Percentiles rank a stretch among this genome's conserved stretches.
These are phyloP conservation scores for Syzygium aromaticum DNA, from an alignment of 345 rosid species.

Conservation along the genomic window DNA sequence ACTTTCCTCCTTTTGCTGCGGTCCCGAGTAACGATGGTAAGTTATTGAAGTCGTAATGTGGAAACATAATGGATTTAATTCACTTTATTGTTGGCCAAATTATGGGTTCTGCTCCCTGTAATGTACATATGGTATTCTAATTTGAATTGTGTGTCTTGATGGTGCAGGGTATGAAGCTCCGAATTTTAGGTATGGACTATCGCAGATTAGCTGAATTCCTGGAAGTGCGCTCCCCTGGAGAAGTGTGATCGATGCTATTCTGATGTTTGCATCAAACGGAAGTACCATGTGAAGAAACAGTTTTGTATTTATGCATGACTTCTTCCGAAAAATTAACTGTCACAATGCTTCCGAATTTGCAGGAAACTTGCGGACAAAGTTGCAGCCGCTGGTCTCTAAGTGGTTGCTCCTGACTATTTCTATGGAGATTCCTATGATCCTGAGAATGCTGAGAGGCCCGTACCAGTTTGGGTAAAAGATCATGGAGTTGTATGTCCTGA, in stretches of 20 bases:
- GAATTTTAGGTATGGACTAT: conserved; percentile 46
- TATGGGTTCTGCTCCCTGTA: neutral
- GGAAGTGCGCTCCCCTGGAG: neutral
- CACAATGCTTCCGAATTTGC: neutral
- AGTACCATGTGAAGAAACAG: neutral
- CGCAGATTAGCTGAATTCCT: neutral
- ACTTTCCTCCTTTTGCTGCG: neutral
- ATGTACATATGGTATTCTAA: neutral
- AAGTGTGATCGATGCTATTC: neutral
- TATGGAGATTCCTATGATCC: conserved; percentile 49
- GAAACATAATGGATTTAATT: neutral
- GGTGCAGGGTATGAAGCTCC: conserved; percentile 74
- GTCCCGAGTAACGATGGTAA: neutral
- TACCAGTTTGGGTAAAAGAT: conserved; percentile 50
- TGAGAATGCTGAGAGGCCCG: conserved; percentile 25
- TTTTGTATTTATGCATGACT: neutral
- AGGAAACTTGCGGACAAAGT: conserved; percentile 77
- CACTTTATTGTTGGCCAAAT: neutral
- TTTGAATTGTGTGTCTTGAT: neutral
- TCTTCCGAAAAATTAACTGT: neutral
- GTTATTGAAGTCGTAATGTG: neutral
- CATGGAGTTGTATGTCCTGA: conserved; percentile 48
- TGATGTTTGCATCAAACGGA: neutral
- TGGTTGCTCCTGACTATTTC: conserved; percentile 61
- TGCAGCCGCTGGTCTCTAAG: conserved; percentile 63